Conservation (phyloP, 2,329 filamentous ascomycete species). For the Botrytis paeoniae region DNA sequence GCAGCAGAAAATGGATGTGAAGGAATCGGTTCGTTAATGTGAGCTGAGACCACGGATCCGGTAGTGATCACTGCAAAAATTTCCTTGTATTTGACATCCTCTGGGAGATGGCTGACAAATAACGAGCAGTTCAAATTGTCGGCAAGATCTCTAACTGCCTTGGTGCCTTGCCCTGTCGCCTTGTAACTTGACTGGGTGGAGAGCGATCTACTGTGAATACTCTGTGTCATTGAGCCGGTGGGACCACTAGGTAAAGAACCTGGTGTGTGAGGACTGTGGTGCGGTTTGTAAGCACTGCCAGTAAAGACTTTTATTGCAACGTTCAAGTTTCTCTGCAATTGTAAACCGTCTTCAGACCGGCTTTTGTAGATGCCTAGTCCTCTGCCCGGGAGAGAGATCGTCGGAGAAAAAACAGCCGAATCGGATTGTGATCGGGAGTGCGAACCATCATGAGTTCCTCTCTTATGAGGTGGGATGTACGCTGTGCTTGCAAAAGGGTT, state of each 20-base stretch:
- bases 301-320: too few relatives aligned
- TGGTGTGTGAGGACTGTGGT: background rate
- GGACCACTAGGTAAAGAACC: fast-evolving
- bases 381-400: too few relatives aligned
- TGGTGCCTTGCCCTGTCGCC: background rate
- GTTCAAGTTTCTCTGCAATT: too few relatives aligned
- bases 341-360: background rate
- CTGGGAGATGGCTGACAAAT: background rate
- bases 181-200: background rate
- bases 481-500: fast-evolving
- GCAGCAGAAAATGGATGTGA: background rate
- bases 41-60: background rate
- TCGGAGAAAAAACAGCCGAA: fast-evolving
- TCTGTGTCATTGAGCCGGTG: too few relatives aligned
- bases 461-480: background rate
- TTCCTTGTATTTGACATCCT: background rate
- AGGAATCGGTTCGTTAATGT: background rate
- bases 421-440: background rate
- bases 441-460: fast-evolving
- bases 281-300: background rate
- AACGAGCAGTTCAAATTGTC: background rate
- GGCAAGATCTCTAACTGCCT: background rate
- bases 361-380: background rate
- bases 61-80: background rate
- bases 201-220: fast-evolving